These are phyloP conservation scores for Podospora fimiseda DNA, from an alignment of 495 filamentous ascomycete genomes.

Conservation along the genomic window DNA sequence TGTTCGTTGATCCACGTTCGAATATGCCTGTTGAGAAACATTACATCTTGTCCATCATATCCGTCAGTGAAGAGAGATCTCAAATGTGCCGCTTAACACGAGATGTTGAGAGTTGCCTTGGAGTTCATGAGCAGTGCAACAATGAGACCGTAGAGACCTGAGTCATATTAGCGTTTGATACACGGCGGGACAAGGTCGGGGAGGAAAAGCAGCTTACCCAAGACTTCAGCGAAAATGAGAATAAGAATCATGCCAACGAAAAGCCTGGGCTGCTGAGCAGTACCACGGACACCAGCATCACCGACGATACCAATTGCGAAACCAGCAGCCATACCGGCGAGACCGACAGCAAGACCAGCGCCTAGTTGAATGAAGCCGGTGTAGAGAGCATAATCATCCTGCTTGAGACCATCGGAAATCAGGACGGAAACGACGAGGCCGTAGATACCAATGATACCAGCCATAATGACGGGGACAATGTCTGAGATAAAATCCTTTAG, in stretches of 20 bases:
- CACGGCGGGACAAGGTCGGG: too few relatives aligned
- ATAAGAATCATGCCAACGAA: constrained; percentile 99
- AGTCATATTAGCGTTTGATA: constrained; percentile 5
- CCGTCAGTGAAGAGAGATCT: constrained; percentile 1
- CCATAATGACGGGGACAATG: constrained; percentile 99
- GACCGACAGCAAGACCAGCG: constrained; percentile 91
- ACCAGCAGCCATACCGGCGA: constrained; percentile 94
- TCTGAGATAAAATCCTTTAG: constrained; percentile 46
- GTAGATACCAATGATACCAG: constrained; percentile 99
- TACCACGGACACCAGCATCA: constrained; percentile 97
- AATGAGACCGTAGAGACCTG: constrained; percentile 95
- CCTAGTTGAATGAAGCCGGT: constrained; percentile 96
- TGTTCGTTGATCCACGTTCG: constrained; percentile 5
- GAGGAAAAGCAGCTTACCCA: constrained; percentile 62
- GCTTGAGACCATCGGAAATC: constrained; percentile 84
- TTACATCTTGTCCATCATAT: constrained; percentile 21
- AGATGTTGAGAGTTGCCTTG: constrained; percentile 52
- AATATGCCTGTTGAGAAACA: constrained; percentile 11
- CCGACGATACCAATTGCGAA: constrained; percentile 99
- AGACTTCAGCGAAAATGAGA: constrained; percentile 99
- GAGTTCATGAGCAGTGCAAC: constrained; percentile 99
- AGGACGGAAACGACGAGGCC: constrained; percentile 97
- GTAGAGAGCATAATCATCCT: constrained; percentile 72
- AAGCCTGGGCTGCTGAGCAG: constrained; percentile 92
- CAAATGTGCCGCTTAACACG: constrained; percentile 27